Evolutionary conservation across 805 yeast genomes (phyloP).

Genomic region (Metschnikowia borealis): DNA sequence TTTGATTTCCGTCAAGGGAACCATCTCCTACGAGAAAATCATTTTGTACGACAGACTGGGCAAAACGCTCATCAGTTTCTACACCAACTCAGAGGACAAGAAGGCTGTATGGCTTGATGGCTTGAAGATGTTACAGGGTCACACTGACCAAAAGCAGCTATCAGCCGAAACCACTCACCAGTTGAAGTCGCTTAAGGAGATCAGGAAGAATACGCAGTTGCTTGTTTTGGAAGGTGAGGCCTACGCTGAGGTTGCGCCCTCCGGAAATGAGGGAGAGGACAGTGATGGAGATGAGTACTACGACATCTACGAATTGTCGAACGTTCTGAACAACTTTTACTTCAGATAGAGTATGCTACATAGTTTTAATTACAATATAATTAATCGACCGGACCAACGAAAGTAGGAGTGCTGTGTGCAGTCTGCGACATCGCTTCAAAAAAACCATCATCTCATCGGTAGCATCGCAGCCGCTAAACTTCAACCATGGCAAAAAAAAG

Average conservation of each 20-base stretch:
- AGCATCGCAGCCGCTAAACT: background rate
- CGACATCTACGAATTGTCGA: slow-evolving; percentile 24
- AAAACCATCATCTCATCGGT: slow-evolving; percentile 4
- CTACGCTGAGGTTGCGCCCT: slow-evolving; percentile 16
- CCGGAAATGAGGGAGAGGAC: slow-evolving; percentile 13
- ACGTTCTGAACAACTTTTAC: slow-evolving; percentile 23
- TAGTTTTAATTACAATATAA: background rate
- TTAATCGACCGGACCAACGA: background rate
- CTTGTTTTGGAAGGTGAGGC: slow-evolving; percentile 29
- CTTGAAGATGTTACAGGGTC: slow-evolving; percentile 44
- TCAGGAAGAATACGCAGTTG: slow-evolving; percentile 39
- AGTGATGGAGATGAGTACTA: slow-evolving; percentile 28
- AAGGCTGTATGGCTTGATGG: slow-evolving; percentile 80
- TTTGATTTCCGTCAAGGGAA: slow-evolving; percentile 53
- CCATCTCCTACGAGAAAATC: slow-evolving; percentile 55
- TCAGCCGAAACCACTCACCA: slow-evolving; percentile 37
- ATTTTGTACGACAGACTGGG: slow-evolving; percentile 43
- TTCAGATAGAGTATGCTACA: slow-evolving; percentile 13
- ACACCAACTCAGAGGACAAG: slow-evolving; percentile 64
- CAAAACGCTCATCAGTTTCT: slow-evolving; percentile 51
- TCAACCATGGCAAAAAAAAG: slow-evolving; percentile 15
- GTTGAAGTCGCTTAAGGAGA: slow-evolving; percentile 29
- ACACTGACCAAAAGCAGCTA: slow-evolving; percentile 28
- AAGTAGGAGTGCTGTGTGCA: background rate
- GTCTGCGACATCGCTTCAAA: slow-evolving; percentile 1